These are phyloP conservation scores for Dentipellis fragilis DNA, from an alignment of 768 basidiomycete species.

Conservation along the genomic window DNA sequence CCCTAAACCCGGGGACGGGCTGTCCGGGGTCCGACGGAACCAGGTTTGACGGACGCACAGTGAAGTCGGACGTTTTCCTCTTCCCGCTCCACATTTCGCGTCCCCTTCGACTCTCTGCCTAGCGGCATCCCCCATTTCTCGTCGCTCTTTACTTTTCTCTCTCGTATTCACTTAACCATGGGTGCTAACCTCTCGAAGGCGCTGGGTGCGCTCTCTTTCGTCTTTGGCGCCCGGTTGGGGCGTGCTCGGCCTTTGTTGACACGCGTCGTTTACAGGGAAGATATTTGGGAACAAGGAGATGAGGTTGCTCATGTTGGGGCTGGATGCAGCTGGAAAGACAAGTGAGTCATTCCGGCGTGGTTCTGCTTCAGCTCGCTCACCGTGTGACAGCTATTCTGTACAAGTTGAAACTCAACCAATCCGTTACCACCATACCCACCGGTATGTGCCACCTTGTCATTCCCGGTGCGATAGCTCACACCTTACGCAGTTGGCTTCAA, in stretches of 20 bases:
- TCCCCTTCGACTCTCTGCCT: neutral
- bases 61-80: neutral
- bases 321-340: conserved; percentile 98
- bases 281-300: conserved; percentile 99
- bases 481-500: conserved; percentile 83
- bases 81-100: conserved; percentile 1
- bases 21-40: neutral
- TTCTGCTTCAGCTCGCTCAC: neutral
- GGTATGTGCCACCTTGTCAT: conserved; percentile 33
- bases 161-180: conserved; percentile 40
- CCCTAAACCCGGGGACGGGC: neutral
- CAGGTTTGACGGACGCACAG: too few species aligned
- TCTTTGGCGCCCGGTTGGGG: conserved; percentile 47
- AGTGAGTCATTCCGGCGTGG: conserved; percentile 44
- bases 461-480: neutral
- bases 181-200: conserved; percentile 85
- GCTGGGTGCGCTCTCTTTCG: conserved; percentile 38
- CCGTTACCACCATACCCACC: conserved; percentile 96
- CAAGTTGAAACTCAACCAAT: conserved; percentile 98
- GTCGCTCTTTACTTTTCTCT: conserved; percentile 54
- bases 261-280: conserved; percentile 44
- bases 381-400: conserved; percentile 78
- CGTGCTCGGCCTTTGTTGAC: neutral
- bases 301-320: conserved; percentile 91
- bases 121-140: conserved; percentile 15